Evolutionary conservation across 2,329 filamentous ascomycete species (phyloP).

Genomic region (Scortechinia acanthostroma): DNA sequence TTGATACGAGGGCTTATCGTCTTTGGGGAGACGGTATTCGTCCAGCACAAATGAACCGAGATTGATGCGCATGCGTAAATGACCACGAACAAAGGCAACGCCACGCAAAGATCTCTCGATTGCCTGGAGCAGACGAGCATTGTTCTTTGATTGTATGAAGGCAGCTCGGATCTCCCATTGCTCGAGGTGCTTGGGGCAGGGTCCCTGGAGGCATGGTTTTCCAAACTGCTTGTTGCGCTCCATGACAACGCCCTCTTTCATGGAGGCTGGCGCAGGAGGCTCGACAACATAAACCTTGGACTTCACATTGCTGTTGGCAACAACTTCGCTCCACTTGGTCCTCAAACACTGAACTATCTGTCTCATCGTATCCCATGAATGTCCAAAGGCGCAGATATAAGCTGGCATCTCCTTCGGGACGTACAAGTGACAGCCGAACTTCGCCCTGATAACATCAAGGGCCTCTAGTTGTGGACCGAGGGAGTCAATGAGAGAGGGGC

Average conservation of each 20-base stretch:
- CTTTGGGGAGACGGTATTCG: slow-evolving; percentile 17
- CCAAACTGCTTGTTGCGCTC: neutral
- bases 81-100: slow-evolving; percentile 18
- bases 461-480: neutral
- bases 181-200: slow-evolving; percentile 9
- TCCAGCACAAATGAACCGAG: slow-evolving; percentile 28
- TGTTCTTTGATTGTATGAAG: slow-evolving; percentile 16
- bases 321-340: slow-evolving; percentile 15
- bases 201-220: neutral
- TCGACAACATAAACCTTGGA: slow-evolving; percentile 22
- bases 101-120: slow-evolving; percentile 18
- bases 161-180: slow-evolving; percentile 11
- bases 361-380: neutral
- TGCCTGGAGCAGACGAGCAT: slow-evolving; percentile 14
- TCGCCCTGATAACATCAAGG: neutral
- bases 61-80: slow-evolving; percentile 28
- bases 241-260: slow-evolving; percentile 11
- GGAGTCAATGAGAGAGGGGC: neutral
- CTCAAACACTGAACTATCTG: slow-evolving; percentile 8
- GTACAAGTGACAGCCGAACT: neutral
- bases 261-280: slow-evolving; percentile 10
- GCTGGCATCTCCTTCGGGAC: neutral
- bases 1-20: slow-evolving; percentile 14
- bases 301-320: slow-evolving; percentile 15
- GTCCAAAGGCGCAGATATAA: neutral